Base-by-base conservation (phyloP, 2,329 filamentous ascomycete genomes). In the Fusarium subtropicale region DNA sequence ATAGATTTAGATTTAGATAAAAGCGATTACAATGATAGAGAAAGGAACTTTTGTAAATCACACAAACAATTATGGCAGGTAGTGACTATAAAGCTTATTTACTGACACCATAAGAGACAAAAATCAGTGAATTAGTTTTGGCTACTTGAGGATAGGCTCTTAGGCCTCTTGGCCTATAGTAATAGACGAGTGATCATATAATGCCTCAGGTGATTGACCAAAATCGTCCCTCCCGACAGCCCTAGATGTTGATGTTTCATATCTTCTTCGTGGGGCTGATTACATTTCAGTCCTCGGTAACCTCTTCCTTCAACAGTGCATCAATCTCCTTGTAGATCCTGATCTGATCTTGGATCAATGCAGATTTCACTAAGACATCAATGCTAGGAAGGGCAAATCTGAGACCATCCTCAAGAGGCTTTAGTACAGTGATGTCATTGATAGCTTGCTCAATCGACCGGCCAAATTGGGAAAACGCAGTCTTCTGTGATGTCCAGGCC, bases 401-500 rank as follows among this genome's bases (percentile, higher is more conserved):
- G 8, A 50, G 36, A 0, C 12, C 34, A 2, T 30, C 8, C 5
- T 31, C 1, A 2, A 34, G 5, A 1, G 8, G 1, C 2, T 7
- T 12, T 0, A 57, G 16, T 0, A 1, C 11, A 7, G 6, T 28
- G 10, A 44, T 16, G 12, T 20, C 1, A 18, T 44, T 15, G 1
- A 60, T 42, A 16, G 20, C 34, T 1, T 36, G 11, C 4, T 15
- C 10, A 2, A n/a, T 7, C 3, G 24, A 8, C 8, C 38, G 15
- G 1, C 26, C 52, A 0, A 48, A 36, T 3, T 48, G 31, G 5
- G 36, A 5, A 9, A 60, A 42, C 1, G 5, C n/a, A 5, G 0
- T 2, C 2, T 13, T 34, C 31, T 36, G 11, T 8, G 16, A 36
- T 2, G 8, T 7, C 2, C 1, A 24, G 0, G 20, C 5, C 0